Conservation (phyloP, 2,329 filamentous ascomycete species). For the Lasiodiplodia theobromae region DNA sequence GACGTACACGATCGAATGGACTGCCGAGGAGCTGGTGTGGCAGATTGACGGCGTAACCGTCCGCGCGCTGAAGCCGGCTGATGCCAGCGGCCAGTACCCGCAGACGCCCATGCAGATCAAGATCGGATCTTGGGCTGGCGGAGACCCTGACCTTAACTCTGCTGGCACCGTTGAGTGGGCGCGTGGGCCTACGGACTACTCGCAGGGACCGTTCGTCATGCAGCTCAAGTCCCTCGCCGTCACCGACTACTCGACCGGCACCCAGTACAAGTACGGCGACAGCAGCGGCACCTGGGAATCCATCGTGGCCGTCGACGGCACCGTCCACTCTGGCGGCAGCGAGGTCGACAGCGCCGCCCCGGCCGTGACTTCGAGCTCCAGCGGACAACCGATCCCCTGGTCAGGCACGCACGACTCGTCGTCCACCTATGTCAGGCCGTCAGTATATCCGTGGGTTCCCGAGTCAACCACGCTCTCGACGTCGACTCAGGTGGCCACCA, state of each 20-base stretch:
- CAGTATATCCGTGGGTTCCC: slow-evolving; percentile 69
- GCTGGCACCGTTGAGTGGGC: slow-evolving; percentile 90
- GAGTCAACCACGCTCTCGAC: slow-evolving; percentile 61
- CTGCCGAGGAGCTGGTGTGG: slow-evolving; percentile 83
- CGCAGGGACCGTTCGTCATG: slow-evolving; percentile 85
- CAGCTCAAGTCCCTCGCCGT: slow-evolving; percentile 76
- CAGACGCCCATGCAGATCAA: slow-evolving; percentile 96
- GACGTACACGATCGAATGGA: slow-evolving; percentile 94
- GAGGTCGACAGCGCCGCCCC: slow-evolving; percentile 62
- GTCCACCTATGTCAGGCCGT: slow-evolving; percentile 59
- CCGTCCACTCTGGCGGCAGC: slow-evolving; percentile 69
- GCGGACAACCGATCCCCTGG: slow-evolving; percentile 71
- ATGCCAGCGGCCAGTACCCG: slow-evolving; percentile 82
- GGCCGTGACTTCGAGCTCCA: slow-evolving; percentile 67
- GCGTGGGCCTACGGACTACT: slow-evolving; percentile 83
- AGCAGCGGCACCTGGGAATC: slow-evolving; percentile 79
- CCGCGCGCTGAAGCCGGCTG: slow-evolving; percentile 73
- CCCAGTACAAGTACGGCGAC: slow-evolving; percentile 82
- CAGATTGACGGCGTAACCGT: slow-evolving; percentile 79
- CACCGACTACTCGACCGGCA: slow-evolving; percentile 92
- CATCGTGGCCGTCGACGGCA: slow-evolving; percentile 81
- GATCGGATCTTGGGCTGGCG: slow-evolving; percentile 90
- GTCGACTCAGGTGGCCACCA: slow-evolving; percentile 53
- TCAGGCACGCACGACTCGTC: slow-evolving; percentile 67
- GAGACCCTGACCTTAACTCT: slow-evolving; percentile 83